Percentiles rank a stretch among this genome's conserved stretches.
Conservation (phyloP, 2,329 filamentous ascomycete genomes). For the Phialemonium atrogriseum region DNA sequence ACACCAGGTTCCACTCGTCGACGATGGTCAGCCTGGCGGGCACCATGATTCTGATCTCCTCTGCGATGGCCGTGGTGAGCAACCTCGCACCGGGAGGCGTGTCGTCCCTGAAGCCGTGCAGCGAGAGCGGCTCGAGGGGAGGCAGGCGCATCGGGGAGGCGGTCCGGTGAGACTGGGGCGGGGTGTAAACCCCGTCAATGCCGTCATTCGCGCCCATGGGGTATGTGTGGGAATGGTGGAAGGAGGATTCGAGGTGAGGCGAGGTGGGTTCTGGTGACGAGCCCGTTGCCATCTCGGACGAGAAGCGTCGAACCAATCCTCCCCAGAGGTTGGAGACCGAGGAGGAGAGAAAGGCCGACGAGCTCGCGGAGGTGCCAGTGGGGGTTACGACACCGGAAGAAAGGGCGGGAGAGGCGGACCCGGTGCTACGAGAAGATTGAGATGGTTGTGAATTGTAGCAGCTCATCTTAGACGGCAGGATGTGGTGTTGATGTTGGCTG, state of each 20-base stretch:
- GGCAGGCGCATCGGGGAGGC: conserved; percentile 80
- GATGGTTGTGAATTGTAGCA: conserved; percentile 9
- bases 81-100: conserved; percentile 56
- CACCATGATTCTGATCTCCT: conserved; percentile 85
- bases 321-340: conserved; percentile 39
- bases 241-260: conserved; percentile 7
- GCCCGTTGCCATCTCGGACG: conserved; percentile 34
- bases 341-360: conserved; percentile 19
- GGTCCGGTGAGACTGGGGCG: conserved; percentile 46
- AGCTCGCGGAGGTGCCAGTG: conserved; percentile 14
- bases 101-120: conserved; percentile 56
- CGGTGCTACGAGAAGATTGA: conserved; percentile 8
- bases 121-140: conserved; percentile 70
- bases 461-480: no score
- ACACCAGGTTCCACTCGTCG: conserved; percentile 79
- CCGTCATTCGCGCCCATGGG: conserved; percentile 24
- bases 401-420: conserved; percentile 14
- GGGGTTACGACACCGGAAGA: conserved; percentile 19
- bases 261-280: conserved; percentile 13
- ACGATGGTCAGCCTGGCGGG: conserved; percentile 80
- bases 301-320: conserved; percentile 61
- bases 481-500: no score
- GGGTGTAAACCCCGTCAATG: conserved; percentile 51
- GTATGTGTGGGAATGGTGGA: conserved; percentile 16
- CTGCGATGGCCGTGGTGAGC: conserved; percentile 66